Evolutionary conservation across 306 rosid genomes (phyloP).

Genomic region (Ceratonia siliqua): DNA sequence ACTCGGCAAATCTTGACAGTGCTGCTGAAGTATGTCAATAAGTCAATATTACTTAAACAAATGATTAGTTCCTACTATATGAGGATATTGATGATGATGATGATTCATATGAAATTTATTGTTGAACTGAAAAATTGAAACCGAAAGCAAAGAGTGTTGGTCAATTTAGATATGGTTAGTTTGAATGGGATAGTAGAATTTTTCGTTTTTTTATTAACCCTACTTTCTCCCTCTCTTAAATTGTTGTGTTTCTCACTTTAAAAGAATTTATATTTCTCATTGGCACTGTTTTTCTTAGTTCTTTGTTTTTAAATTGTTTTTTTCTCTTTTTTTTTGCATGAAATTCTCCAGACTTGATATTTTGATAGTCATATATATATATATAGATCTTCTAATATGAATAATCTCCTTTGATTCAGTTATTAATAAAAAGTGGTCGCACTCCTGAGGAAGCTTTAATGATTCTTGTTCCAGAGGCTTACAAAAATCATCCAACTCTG

Average conservation of each 20-base stretch:
- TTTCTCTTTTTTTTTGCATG: background rate
- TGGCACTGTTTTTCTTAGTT: conserved; percentile 18
- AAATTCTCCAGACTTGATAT: conserved; percentile 23
- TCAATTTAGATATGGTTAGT: background rate
- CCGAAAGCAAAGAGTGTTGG: conserved; percentile 16
- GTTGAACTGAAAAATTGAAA: background rate
- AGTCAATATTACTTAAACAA: background rate
- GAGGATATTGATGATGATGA: conserved; percentile 30
- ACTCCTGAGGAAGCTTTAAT: conserved; percentile 92
- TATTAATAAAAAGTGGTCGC: conserved; percentile 92
- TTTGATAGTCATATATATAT: conserved; percentile 30
- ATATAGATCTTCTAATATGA: conserved; percentile 29
- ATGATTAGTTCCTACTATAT: conserved; percentile 21
- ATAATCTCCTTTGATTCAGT: conserved; percentile 52
- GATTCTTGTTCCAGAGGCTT: conserved; percentile 99
- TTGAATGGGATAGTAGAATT: conserved; percentile 6
- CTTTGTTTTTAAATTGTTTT: background rate
- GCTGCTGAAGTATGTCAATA: conserved; percentile 81
- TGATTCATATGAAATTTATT: conserved; percentile 7
- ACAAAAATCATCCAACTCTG: conserved; percentile 95
- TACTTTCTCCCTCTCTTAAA: background rate
- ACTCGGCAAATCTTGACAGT: conserved; percentile 98
- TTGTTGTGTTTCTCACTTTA: conserved; percentile 6
- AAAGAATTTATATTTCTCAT: background rate
- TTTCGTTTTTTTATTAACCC: background rate